phyloP scores from a whole-genome alignment of 306 rosid species.

The Lupinus albus region DNA sequence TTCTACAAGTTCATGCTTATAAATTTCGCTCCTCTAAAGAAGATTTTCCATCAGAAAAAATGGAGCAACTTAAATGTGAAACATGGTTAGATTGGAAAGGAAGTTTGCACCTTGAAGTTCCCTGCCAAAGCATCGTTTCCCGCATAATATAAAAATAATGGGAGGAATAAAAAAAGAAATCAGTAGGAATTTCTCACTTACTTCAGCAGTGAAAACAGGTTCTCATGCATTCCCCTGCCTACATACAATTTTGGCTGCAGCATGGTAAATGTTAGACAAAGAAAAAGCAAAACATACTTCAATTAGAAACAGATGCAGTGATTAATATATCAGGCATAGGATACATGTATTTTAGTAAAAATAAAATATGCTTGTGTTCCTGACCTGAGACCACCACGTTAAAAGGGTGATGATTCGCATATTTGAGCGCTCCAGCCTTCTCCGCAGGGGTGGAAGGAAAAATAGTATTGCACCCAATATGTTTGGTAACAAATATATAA shows the following conservation, averaged over 20 bases:
- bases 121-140: background rate
- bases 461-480: conserved; percentile 71
- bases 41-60: background rate
- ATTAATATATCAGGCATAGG: conserved; percentile 19
- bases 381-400: conserved; percentile 99
- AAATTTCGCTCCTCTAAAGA: background rate
- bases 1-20: conserved; percentile 1
- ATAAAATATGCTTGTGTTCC: conserved; percentile 39
- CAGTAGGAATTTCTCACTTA: conserved; percentile 48
- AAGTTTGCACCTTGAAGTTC: background rate
- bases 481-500: conserved; percentile 76
- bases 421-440: conserved; percentile 79
- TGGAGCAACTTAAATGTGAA: background rate
- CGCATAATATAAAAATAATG: background rate
- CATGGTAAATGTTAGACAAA: conserved; percentile 39
- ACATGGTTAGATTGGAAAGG: background rate
- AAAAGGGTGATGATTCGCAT: conserved; percentile 62
- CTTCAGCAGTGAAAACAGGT: conserved; percentile 76
- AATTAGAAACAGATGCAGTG: conserved; percentile 4
- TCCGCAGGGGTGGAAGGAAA: conserved; percentile 88
- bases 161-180: conserved; percentile 22
- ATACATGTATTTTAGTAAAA: conserved; percentile 25
- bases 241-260: conserved; percentile 91
- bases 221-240: conserved; percentile 95
- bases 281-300: conserved; percentile 32